Evolutionary conservation across 2,329 filamentous ascomycete genomes (phyloP).

Genomic region (Drechmeria coniospora): DNA sequence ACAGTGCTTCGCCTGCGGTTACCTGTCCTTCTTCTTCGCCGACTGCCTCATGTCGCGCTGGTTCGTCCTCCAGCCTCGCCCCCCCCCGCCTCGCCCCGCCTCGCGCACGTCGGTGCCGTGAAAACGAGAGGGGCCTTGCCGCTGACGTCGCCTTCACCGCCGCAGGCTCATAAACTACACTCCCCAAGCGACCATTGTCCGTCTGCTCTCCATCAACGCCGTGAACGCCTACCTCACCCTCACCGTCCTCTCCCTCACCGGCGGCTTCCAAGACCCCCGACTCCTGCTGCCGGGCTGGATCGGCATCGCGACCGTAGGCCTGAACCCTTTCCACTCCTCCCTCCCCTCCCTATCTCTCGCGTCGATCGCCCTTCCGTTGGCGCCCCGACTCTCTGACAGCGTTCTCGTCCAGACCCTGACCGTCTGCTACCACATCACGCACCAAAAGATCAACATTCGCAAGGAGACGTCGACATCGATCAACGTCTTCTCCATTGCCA

Average conservation of each 20-base stretch:
- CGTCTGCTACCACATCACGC: slow-evolving; percentile 59
- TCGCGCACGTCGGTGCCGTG: too few relatives aligned
- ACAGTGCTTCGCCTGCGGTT: slow-evolving; percentile 61
- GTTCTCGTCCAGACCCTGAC: slow-evolving; percentile 43
- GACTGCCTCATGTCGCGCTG: slow-evolving; percentile 76
- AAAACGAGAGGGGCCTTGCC: too few relatives aligned
- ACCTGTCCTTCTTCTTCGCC: slow-evolving; percentile 70
- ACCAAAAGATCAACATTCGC: slow-evolving; percentile 64
- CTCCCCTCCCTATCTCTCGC: neutral
- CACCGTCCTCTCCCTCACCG: slow-evolving; percentile 53
- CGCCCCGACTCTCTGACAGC: neutral
- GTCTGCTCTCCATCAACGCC: slow-evolving; percentile 59
- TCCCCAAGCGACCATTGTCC: slow-evolving; percentile 64
- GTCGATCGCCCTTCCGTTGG: neutral
- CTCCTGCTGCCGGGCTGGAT: slow-evolving; percentile 66
- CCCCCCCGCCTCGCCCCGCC: neutral
- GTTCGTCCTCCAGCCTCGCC: slow-evolving; percentile 24
- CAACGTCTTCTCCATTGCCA: slow-evolving; percentile 60
- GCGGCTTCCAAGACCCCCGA: slow-evolving; percentile 53
- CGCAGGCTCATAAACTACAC: slow-evolving; percentile 70
- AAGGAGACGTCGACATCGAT: slow-evolving; percentile 68
- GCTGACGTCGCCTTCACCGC: neutral
- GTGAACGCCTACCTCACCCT: slow-evolving; percentile 63
- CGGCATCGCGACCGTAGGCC: slow-evolving; percentile 53
- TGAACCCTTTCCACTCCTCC: slow-evolving; percentile 1